Percentiles rank a stretch among this genome's conserved stretches.
These are phyloP conservation scores for Gigaspora rosea DNA, from an alignment of 192 early-diverging fungal genomes.

Conservation along the genomic window DNA sequence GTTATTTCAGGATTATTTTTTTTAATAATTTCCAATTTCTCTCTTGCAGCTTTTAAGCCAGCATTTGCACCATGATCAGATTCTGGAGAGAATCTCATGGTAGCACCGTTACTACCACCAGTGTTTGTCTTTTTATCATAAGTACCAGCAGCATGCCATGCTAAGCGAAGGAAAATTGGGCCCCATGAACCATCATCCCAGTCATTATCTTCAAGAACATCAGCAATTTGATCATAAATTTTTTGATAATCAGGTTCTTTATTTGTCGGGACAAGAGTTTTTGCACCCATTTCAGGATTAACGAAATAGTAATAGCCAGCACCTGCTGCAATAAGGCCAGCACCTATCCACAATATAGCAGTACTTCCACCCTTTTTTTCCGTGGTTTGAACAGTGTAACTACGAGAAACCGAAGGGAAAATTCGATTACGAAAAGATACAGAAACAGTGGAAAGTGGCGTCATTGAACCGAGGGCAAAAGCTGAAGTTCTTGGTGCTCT, in stretches of 20 bases:
- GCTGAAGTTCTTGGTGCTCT: not conserved
- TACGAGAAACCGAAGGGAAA: not conserved
- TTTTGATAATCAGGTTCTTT: constrained; percentile 66
- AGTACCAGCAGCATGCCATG: constrained; percentile 87
- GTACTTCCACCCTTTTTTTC: constrained; percentile 10
- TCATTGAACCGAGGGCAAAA: not conserved
- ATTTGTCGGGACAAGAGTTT: constrained; percentile 35
- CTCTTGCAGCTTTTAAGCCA: constrained; percentile 72
- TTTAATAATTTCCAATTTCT: constrained; percentile 75
- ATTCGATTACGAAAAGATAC: not conserved
- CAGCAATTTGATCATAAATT: constrained; percentile 78
- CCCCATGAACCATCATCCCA: constrained; percentile 82
- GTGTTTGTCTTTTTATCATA: constrained; percentile 64
- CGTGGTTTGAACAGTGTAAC: not conserved
- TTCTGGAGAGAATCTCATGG: constrained; percentile 75
- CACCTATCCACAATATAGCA: not conserved
- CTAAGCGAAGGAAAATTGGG: constrained; percentile 78
- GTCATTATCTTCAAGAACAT: constrained; percentile 71
- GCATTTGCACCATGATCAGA: constrained; percentile 71
- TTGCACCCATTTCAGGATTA: constrained; percentile 1
- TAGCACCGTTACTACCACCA: constrained; percentile 76
- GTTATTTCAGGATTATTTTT: constrained; percentile 78
- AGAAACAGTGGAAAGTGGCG: not conserved
- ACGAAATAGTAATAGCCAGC: constrained; percentile 1
- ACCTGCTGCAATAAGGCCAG: constrained; percentile 17